Conservation (phyloP, 345 rosid genomes). For the sweet orange (Citrus sinensis) region DVS_A1.0 CM039168.1:30546501-30547000, state of each 20-base stretch:
- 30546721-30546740: conserved; percentile 95
- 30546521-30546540: conserved; percentile 72
- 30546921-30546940: not conserved
- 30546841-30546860: not conserved
- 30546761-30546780: conserved; percentile 12
- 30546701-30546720: conserved; percentile 97
- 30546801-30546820: not conserved
- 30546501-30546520: conserved; percentile 64
- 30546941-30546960: not conserved
- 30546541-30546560: conserved; percentile 97
- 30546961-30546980: not conserved
- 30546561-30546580: conserved; percentile 87
- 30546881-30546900: not conserved
- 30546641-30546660: conserved; percentile 96
- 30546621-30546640: conserved; percentile 94
- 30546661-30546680: conserved; percentile 98
- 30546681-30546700: conserved; percentile 97
- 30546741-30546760: conserved; percentile 86
- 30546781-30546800: not conserved
- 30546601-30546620: conserved; percentile 98
- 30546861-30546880: not conserved
- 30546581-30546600: conserved; percentile 84
- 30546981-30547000: not conserved
- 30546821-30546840: not conserved
- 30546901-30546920: not conserved